phyloP scores from a whole-genome alignment of 2,329 filamentous ascomycete species.

The Cercospora zeae-maydis region DNA sequence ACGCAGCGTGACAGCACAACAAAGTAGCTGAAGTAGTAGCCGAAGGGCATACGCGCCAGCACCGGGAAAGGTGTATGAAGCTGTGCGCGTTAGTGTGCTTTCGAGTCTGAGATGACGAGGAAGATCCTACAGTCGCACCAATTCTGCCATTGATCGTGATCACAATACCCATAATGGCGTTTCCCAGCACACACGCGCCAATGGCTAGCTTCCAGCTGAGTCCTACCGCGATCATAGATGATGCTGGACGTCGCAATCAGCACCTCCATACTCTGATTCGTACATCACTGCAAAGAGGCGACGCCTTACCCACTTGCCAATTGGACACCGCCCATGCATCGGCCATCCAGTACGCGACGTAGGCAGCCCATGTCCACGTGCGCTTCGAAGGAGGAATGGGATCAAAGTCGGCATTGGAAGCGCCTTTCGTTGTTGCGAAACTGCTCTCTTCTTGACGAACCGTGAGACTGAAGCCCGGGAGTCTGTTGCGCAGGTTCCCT shows the following conservation, averaged over 20 bases:
- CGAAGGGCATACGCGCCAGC: slow-evolving; percentile 53
- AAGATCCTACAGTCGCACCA: slow-evolving; percentile 47
- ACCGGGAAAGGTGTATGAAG: slow-evolving; percentile 56
- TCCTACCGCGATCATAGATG: slow-evolving; percentile 51
- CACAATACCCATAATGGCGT: slow-evolving; percentile 29
- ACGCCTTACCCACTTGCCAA: slow-evolving; percentile 37
- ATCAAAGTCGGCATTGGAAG: slow-evolving; percentile 41
- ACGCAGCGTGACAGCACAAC: slow-evolving; percentile 32
- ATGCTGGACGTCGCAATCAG: slow-evolving; percentile 36
- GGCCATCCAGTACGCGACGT: slow-evolving; percentile 41
- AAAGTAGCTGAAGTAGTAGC: slow-evolving; percentile 50
- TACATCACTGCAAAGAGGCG: background rate
- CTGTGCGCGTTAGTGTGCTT: slow-evolving; percentile 41
- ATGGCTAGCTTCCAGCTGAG: slow-evolving; percentile 56
- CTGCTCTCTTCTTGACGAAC: slow-evolving; percentile 38
- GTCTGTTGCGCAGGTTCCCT: slow-evolving; percentile 24
- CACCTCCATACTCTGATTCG: background rate
- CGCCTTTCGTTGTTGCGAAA: slow-evolving; percentile 35
- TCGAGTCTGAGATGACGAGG: background rate
- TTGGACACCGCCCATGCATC: slow-evolving; percentile 42
- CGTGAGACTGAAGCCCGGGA: slow-evolving; percentile 32
- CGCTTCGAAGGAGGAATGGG: slow-evolving; percentile 40
- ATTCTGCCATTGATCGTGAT: slow-evolving; percentile 53
- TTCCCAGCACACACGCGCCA: slow-evolving; percentile 33
- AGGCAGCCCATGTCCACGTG: slow-evolving; percentile 37